Evolutionary conservation across 2,329 filamentous ascomycete species (phyloP).

Genomic region (Parascedosporium putredinis): DNA sequence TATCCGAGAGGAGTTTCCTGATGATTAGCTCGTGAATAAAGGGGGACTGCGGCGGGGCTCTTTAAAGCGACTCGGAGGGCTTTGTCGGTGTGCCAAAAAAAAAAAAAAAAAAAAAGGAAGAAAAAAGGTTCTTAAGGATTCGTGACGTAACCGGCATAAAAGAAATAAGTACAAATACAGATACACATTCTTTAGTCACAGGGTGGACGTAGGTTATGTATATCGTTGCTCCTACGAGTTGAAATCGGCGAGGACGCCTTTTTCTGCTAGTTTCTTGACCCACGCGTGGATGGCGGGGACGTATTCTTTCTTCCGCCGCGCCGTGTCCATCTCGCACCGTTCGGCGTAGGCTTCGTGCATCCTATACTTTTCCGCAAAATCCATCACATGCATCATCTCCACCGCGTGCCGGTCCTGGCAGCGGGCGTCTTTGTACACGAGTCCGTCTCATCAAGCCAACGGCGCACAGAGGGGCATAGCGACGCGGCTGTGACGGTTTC

Average conservation of each 20-base stretch:
- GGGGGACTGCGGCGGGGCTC: too few relatives aligned
- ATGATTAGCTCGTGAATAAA: constrained; percentile 55
- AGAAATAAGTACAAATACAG: too few relatives aligned
- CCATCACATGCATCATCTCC: constrained; percentile 12
- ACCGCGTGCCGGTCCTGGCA: not conserved
- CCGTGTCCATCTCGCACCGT: constrained; percentile 41
- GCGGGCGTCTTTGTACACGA: not conserved
- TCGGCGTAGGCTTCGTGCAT: constrained; percentile 34
- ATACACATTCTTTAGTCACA: too few relatives aligned
- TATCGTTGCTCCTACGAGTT: not conserved
- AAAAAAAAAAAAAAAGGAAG: too few relatives aligned
- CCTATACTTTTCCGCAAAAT: constrained; percentile 33
- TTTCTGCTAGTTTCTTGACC: constrained; percentile 58
- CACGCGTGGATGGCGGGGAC: constrained; percentile 58
- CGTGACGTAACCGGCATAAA: too few relatives aligned
- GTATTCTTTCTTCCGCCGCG: constrained; percentile 54
- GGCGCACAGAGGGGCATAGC: not conserved
- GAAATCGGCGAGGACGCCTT: constrained; percentile 43
- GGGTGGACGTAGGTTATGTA: too few relatives aligned
- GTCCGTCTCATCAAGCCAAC: not conserved
- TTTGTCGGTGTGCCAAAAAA: too few relatives aligned
- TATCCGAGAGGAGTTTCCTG: constrained; percentile 67
- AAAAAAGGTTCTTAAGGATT: too few relatives aligned
- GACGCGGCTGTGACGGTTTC: not conserved
- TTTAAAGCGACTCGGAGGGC: too few relatives aligned